Conservation (phyloP, 2,329 filamentous ascomycete species). For the Fonsecaea multimorphosa region DNA sequence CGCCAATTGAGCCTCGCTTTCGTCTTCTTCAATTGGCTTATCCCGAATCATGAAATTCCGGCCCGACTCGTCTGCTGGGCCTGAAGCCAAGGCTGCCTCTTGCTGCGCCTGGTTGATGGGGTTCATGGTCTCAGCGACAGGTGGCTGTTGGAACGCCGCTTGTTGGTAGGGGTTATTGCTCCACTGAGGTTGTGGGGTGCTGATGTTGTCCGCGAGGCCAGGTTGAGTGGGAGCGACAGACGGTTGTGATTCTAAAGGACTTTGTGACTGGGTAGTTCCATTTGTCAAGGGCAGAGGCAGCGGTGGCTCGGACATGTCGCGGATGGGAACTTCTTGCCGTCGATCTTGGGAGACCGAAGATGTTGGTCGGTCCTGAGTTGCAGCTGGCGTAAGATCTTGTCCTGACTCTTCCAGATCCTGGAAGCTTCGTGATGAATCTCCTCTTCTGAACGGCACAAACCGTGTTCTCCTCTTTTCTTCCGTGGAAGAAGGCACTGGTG, state of each 20-base stretch:
- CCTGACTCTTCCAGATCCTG: slow-evolving; percentile 41
- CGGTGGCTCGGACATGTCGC: slow-evolving; percentile 18
- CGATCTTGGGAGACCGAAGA: slow-evolving; percentile 29
- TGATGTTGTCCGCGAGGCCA: slow-evolving; percentile 20
- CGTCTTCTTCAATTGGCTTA: slow-evolving; percentile 57
- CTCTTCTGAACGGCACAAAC: slow-evolving; percentile 51
- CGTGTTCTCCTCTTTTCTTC: slow-evolving; percentile 51
- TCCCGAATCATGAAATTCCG: slow-evolving; percentile 57
- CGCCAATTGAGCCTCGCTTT: slow-evolving; percentile 55
- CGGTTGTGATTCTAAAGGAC: slow-evolving; percentile 22
- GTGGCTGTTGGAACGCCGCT: slow-evolving; percentile 16
- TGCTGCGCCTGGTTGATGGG: slow-evolving; percentile 43
- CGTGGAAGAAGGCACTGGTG: slow-evolving; percentile 44
- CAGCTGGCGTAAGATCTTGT: slow-evolving; percentile 38
- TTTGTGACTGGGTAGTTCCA: slow-evolving; percentile 21
- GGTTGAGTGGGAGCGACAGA: slow-evolving; percentile 25
- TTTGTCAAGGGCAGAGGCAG: slow-evolving; percentile 24
- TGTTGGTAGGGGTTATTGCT: slow-evolving; percentile 23
- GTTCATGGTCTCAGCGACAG: slow-evolving; percentile 21
- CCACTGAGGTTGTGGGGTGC: slow-evolving; percentile 14
- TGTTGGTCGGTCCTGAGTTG: slow-evolving; percentile 26
- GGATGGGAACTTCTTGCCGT: slow-evolving; percentile 26
- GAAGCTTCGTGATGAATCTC: slow-evolving; percentile 47
- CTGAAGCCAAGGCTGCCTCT: slow-evolving; percentile 46
- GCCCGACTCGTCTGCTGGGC: slow-evolving; percentile 47